Percentiles rank a stretch among this genome's conserved stretches.
These are phyloP conservation scores for Alternaria metachromatica DNA, from an alignment of 2,329 filamentous ascomycete species.

Conservation along the genomic window DNA sequence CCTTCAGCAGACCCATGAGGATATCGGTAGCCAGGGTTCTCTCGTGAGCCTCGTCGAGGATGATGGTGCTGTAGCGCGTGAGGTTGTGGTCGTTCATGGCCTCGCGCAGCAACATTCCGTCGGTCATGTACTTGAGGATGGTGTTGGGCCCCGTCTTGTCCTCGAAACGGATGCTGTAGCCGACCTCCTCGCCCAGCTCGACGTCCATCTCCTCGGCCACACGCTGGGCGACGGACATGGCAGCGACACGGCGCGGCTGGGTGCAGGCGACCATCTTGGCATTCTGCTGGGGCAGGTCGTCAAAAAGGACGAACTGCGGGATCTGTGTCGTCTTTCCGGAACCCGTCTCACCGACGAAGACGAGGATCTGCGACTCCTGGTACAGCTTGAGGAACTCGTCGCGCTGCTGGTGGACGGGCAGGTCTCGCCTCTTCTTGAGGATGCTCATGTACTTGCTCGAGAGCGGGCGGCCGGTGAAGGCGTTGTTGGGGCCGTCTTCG, in stretches of 20 bases:
- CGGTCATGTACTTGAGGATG: conserved; percentile 99
- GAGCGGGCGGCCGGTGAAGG: conserved; percentile 80
- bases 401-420: conserved; percentile 92
- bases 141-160: conserved; percentile 88
- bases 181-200: conserved; percentile 86
- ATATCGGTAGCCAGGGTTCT: conserved; percentile 96
- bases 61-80: conserved; percentile 91
- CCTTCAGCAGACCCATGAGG: conserved; percentile 91
- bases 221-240: conserved; percentile 97
- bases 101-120: conserved; percentile 96
- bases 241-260: conserved; percentile 94
- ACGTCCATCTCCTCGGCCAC: conserved; percentile 96
- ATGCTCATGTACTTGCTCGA: conserved; percentile 90
- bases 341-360: conserved; percentile 98
- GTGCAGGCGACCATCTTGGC: conserved; percentile 96
- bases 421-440: conserved; percentile 78
- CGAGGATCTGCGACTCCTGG: conserved; percentile 92
- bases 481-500: conserved; percentile 83
- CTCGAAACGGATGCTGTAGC: conserved; percentile 97
- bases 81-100: conserved; percentile 91
- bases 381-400: conserved; percentile 94
- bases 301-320: conserved; percentile 96
- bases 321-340: conserved; percentile 99
- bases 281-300: conserved; percentile 86
- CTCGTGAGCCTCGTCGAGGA: conserved; percentile 98